A percentile compares a stretch with the other conserved stretches of the same genome.
phyloP scores from a whole-genome alignment of 1,284 basidiomycete species.

The Xanthoconium separans region DNA sequence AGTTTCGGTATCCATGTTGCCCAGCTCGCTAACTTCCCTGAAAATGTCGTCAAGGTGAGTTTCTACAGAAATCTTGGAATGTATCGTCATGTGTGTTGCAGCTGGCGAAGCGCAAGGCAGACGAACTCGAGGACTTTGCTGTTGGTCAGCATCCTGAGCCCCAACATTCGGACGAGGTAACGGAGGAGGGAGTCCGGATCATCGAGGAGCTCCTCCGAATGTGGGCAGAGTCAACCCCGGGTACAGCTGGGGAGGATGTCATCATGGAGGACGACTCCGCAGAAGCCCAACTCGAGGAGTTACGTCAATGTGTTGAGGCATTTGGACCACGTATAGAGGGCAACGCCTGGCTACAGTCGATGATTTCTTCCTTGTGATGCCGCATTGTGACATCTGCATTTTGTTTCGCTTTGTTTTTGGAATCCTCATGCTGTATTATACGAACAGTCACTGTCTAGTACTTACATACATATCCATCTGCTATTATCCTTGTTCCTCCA shows the following conservation, averaged over 20 bases:
- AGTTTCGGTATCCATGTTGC: slow-evolving; percentile 99
- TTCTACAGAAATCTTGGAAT: not conserved
- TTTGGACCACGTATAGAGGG: slow-evolving; percentile 66
- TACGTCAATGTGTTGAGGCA: slow-evolving; percentile 66
- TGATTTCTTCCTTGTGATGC: slow-evolving; percentile 49
- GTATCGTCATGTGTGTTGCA: slow-evolving; percentile 30
- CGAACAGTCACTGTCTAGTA: slow-evolving; percentile 14
- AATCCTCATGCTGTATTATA: not conserved
- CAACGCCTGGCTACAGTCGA: slow-evolving; percentile 65
- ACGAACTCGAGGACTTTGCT: slow-evolving; percentile 94
- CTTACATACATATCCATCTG: slow-evolving; percentile 7
- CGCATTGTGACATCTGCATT: not conserved
- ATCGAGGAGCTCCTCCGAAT: slow-evolving; percentile 77
- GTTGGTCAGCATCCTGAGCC: slow-evolving; percentile 43
- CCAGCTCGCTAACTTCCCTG: slow-evolving; percentile 93
- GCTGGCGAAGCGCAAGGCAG: slow-evolving; percentile 94
- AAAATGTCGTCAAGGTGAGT: slow-evolving; percentile 83
- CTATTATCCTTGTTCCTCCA: slow-evolving; percentile 13
- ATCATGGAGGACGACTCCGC: slow-evolving; percentile 52
- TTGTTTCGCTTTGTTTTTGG: slow-evolving; percentile 3
- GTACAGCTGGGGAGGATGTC: slow-evolving; percentile 51
- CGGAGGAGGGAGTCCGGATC: slow-evolving; percentile 77
- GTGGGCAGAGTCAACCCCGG: slow-evolving; percentile 56
- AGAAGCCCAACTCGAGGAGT: slow-evolving; percentile 63
- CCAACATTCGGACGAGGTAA: slow-evolving; percentile 58